phyloP scores from a whole-genome alignment of 2,329 filamentous ascomycete species.

The Ceratocystis harringtonii region DNA sequence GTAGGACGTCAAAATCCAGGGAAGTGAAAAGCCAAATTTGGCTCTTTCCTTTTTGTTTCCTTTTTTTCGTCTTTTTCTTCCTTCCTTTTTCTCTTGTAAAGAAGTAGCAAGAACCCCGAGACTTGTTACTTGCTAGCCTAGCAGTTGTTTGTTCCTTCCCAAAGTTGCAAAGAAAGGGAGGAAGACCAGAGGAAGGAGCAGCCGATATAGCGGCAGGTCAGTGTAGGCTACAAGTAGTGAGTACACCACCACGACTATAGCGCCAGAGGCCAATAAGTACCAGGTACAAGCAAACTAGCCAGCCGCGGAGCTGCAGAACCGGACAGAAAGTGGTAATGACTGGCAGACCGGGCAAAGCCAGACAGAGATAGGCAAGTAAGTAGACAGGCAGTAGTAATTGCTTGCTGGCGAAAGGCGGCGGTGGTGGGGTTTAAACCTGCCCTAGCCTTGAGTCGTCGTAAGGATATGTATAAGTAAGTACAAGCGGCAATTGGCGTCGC shows the following conservation, averaged over 20 bases:
- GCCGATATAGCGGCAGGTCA: not conserved
- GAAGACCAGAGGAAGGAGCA: not conserved
- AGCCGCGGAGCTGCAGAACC: not conserved
- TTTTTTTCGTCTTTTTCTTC: not conserved
- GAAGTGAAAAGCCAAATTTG: not conserved
- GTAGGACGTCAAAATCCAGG: not conserved
- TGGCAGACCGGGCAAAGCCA: not conserved
- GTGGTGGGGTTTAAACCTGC: too few relatives aligned
- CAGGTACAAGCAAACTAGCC: not conserved
- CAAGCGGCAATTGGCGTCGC: too few relatives aligned
- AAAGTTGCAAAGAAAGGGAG: not conserved
- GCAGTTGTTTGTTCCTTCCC: not conserved
- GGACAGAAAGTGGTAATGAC: not conserved
- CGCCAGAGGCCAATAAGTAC: not conserved
- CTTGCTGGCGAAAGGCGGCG: too few relatives aligned
- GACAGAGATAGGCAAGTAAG: too few relatives aligned
- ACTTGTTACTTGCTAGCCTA: not conserved
- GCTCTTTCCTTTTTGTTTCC: not conserved
- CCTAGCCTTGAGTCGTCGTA: too few relatives aligned
- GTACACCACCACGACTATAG: too few relatives aligned
- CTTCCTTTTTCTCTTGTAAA: not conserved
- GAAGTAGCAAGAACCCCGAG: not conserved
- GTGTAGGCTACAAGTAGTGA: not conserved
- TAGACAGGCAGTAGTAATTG: too few relatives aligned
- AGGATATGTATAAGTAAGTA: too few relatives aligned